phyloP scores from a whole-genome alignment of 345 rosid species.

The Populus alba region DNA sequence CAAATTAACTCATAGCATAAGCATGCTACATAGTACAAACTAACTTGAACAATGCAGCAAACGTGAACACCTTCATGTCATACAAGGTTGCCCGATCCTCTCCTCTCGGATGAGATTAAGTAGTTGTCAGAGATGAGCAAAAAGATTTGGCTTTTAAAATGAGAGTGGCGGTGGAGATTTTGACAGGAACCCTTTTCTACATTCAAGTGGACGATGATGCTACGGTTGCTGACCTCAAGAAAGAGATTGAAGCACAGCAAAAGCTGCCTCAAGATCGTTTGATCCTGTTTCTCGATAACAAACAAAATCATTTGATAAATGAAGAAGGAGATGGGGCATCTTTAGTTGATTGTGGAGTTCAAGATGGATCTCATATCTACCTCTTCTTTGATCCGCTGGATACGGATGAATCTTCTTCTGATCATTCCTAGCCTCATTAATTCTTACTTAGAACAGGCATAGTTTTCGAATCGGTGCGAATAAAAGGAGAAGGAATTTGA shows the following conservation, averaged over 20 bases:
- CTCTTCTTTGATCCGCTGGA: slow-evolving; percentile 48
- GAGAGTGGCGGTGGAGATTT: slow-evolving; percentile 67
- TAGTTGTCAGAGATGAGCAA: too few relatives aligned
- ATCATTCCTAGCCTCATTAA: slow-evolving; percentile 6
- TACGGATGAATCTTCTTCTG: slow-evolving; percentile 15
- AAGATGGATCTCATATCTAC: slow-evolving; percentile 56
- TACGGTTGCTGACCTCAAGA: slow-evolving; percentile 53
- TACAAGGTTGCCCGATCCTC: slow-evolving; percentile 1
- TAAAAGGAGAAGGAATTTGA: background rate
- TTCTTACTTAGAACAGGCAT: background rate
- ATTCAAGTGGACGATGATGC: slow-evolving; percentile 46
- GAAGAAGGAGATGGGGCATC: slow-evolving; percentile 39
- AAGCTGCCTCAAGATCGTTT: slow-evolving; percentile 50
- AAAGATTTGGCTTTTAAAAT: slow-evolving; percentile 20
- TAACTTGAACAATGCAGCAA: slow-evolving; percentile 24
- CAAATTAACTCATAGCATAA: slow-evolving; percentile 1
- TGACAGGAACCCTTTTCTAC: slow-evolving; percentile 58
- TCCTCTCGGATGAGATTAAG: too few relatives aligned
- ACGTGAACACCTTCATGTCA: slow-evolving; percentile 15
- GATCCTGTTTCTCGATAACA: slow-evolving; percentile 38
- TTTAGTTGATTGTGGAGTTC: slow-evolving; percentile 46
- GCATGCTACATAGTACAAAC: slow-evolving; percentile 19
- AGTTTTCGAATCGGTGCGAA: background rate
- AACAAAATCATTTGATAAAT: slow-evolving; percentile 13
- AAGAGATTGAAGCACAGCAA: slow-evolving; percentile 46